Evolutionary conservation across 1,139 yeast species (phyloP).

Genomic region (Debaryomycetaceae sp.): DNA sequence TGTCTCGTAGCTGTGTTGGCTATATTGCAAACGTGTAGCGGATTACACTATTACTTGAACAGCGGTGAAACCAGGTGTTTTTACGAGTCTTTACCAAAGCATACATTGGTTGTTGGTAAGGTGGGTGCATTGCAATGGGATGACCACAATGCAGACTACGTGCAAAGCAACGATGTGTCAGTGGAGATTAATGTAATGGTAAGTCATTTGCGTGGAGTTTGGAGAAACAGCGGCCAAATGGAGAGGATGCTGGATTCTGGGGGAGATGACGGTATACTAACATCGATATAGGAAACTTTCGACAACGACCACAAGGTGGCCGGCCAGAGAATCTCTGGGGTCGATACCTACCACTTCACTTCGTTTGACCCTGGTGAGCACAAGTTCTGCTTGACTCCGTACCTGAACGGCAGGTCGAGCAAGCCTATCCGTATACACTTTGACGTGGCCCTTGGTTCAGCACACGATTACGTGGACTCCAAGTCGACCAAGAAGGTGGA

Average conservation of each 20-base stretch:
- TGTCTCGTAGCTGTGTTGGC: not conserved
- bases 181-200: slow-evolving; percentile 41
- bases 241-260: not conserved
- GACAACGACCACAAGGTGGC: slow-evolving; percentile 46
- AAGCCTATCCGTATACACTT: slow-evolving; percentile 42
- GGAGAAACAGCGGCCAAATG: not conserved
- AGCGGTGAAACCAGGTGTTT: slow-evolving; percentile 47
- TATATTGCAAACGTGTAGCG: slow-evolving; percentile 10
- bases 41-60: slow-evolving; percentile 44
- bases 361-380: slow-evolving; percentile 47
- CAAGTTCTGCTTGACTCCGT: slow-evolving; percentile 45
- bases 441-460: slow-evolving; percentile 46
- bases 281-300: slow-evolving; percentile 37
- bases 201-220: slow-evolving; percentile 9
- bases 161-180: slow-evolving; percentile 28
- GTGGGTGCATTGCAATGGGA: slow-evolving; percentile 40
- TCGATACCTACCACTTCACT: slow-evolving; percentile 43
- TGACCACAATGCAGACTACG: slow-evolving; percentile 28
- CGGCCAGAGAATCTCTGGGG: slow-evolving; percentile 35
- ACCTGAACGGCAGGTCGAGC: slow-evolving; percentile 34
- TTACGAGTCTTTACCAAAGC: slow-evolving; percentile 41
- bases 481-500: slow-evolving; percentile 45
- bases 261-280: slow-evolving; percentile 11
- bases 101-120: slow-evolving; percentile 44
- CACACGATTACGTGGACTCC: slow-evolving; percentile 47